Conservation (phyloP, 768 basidiomycete genomes). For the Gymnopilus junonius region DNA sequence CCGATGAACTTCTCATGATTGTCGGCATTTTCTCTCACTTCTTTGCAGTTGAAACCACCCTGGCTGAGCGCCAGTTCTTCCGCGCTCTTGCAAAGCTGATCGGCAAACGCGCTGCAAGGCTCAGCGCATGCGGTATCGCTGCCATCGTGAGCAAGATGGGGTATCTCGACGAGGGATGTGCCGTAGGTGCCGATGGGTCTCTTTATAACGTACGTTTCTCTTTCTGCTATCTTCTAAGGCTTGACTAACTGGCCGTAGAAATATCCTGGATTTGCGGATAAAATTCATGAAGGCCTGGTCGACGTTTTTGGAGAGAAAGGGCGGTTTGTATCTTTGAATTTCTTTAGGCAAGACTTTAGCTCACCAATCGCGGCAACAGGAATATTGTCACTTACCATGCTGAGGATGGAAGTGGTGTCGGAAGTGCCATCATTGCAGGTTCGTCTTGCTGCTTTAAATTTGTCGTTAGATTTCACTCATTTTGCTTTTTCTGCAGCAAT, state of each 20-base stretch:
- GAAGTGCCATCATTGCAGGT: constrained; percentile 93
- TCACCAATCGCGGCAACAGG: constrained; percentile 32
- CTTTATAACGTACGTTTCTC: constrained; percentile 81
- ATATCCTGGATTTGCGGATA: constrained; percentile 95
- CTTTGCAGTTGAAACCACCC: constrained; percentile 94
- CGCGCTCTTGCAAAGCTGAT: constrained; percentile 89
- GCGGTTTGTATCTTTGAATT: constrained; percentile 53
- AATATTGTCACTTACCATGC: constrained; percentile 83
- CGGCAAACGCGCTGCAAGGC: constrained; percentile 85
- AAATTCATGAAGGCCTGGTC: constrained; percentile 89
- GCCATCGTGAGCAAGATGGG: constrained; percentile 96
- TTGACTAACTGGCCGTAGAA: constrained; percentile 58
- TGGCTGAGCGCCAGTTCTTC: constrained; percentile 98
- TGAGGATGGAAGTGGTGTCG: constrained; percentile 93
- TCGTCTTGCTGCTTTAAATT: constrained; percentile 6
- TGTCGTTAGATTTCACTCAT: neutral
- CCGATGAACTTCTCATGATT: constrained; percentile 95
- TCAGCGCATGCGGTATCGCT: constrained; percentile 95
- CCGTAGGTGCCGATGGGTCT: constrained; percentile 92
- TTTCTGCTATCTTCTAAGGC: neutral
- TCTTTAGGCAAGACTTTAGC: neutral
- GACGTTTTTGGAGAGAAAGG: constrained; percentile 98
- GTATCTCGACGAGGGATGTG: constrained; percentile 88
- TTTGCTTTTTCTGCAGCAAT: constrained; percentile 60
- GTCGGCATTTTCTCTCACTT: constrained; percentile 98